These are phyloP conservation scores for Fusarium luffae DNA, from an alignment of 2,329 filamentous ascomycete genomes.

Conservation along the genomic window DNA sequence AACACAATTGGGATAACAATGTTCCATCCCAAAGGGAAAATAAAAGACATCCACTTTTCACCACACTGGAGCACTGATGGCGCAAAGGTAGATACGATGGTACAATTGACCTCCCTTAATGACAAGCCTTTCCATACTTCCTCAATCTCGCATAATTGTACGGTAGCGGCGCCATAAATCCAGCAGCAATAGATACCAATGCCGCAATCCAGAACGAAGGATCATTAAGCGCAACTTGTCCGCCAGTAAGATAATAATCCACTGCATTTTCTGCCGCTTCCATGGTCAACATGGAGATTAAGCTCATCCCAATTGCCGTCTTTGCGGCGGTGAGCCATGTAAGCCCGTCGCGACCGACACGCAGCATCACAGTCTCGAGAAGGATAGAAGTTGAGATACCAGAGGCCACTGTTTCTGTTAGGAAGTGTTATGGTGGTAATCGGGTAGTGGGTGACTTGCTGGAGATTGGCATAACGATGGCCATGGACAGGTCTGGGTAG, in stretches of 20 bases:
- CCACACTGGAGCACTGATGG: neutral
- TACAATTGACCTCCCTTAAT: slow-evolving; percentile 46
- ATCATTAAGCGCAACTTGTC: slow-evolving; percentile 58
- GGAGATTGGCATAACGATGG: slow-evolving; percentile 62
- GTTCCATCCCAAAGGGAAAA: neutral
- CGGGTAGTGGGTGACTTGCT: slow-evolving; percentile 49
- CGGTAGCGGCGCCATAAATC: slow-evolving; percentile 62
- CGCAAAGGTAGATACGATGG: neutral
- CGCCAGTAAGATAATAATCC: slow-evolving; percentile 66
- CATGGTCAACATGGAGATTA: slow-evolving; percentile 70
- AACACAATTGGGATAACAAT: neutral
- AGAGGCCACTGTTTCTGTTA: slow-evolving; percentile 56
- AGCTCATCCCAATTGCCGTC: slow-evolving; percentile 68
- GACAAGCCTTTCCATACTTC: slow-evolving; percentile 61
- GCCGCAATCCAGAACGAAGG: slow-evolving; percentile 65
- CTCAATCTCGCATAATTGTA: slow-evolving; percentile 64
- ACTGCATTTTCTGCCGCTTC: slow-evolving; percentile 65
- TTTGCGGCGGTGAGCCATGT: slow-evolving; percentile 59
- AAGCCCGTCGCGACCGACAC: slow-evolving; percentile 59
- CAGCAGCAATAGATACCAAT: slow-evolving; percentile 55
- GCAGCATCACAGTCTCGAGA: slow-evolving; percentile 64
- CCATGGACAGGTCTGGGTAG: slow-evolving; percentile 59
- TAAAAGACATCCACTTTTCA: neutral
- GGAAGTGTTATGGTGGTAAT: accelerated
- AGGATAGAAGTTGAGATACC: slow-evolving; percentile 63